Evolutionary conservation across 2,329 filamentous ascomycete genomes (phyloP).

Genomic region (Neofusicoccum parvum): DNA sequence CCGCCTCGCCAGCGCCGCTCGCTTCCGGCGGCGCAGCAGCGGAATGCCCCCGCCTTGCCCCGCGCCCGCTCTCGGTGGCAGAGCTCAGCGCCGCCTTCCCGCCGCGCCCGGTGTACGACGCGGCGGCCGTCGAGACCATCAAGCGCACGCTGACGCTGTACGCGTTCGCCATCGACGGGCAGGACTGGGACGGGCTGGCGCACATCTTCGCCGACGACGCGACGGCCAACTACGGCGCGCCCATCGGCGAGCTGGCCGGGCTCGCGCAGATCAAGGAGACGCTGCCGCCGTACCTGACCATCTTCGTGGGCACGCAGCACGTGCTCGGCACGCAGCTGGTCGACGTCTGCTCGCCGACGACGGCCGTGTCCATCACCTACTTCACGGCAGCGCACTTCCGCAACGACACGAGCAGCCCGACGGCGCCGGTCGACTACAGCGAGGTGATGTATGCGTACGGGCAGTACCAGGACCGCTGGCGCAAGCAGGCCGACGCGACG

Average conservation of each 20-base stretch:
- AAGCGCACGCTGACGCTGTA: not conserved
- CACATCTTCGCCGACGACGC: not conserved
- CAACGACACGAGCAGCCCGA: not conserved
- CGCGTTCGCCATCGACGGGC: constrained; percentile 6
- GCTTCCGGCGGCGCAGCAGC: not conserved
- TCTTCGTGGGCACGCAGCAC: not conserved
- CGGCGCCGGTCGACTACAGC: not conserved
- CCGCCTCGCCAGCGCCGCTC: no score
- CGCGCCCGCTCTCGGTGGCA: not conserved
- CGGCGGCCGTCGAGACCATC: not conserved
- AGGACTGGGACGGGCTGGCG: not conserved
- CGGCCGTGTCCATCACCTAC: not conserved
- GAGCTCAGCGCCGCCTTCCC: not conserved
- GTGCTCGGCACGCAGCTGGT: not conserved
- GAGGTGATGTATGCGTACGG: not conserved
- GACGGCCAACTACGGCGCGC: not conserved
- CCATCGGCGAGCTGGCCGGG: not conserved
- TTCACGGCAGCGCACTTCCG: not conserved
- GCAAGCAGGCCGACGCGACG: not conserved
- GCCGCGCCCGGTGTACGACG: not conserved
- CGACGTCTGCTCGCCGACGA: not conserved
- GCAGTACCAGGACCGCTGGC: constrained; percentile 8
- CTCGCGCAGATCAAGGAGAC: not conserved
- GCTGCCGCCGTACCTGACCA: constrained; percentile 6
- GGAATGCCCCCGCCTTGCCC: not conserved